Base-by-base conservation (phyloP, 2,329 filamentous ascomycete species). In the Neofusicoccum umdonicola region DNA sequence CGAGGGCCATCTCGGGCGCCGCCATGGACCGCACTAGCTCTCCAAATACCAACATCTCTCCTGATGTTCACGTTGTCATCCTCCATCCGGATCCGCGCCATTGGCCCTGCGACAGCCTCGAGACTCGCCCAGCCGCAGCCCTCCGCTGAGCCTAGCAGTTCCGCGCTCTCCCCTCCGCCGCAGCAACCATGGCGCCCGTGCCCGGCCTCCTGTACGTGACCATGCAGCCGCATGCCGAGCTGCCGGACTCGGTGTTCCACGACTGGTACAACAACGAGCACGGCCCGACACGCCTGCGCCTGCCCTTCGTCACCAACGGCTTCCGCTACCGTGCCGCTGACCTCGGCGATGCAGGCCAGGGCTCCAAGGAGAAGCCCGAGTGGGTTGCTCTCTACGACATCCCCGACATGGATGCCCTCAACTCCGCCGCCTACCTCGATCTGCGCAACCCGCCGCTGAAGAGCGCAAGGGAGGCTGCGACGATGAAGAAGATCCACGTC, bases 261-360 rank as follows among this genome's bases (percentile, higher is more conserved):
- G 91, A 96, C 75, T 94, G 91, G 91, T 96, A 96, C 82, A 93
- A 96, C 81, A 95, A 93, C 77, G 92, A 96, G 80, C 92, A 96
- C 79, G 92, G 92, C 62, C 92, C 92, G 17, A 86, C 88, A 15
- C 89, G 92, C 54, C 85, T 96, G 6, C 89, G 91, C 56, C 80
- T 96, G 13, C 87, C 90, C 3, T 88, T 90, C 71, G 88, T 93
- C 73, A 75, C 80, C 69, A 95, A 92, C 75, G 92, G 92, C 65
- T 88, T 95, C 70, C 89, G 92, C 48, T 96, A 93, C 79, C 84
- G 83, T 31, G 89, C 90, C 8, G 85, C 80, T 15, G 90, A 94
- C 74, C 79, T 81, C 57, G 68, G 78, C 9, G 72, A 71, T 22
- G 65, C 52, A 39, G 66, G 22, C 66, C 73, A 67, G 64, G 73